phyloP scores from a whole-genome alignment of 1,284 basidiomycete species.

The Farysia itapuensis region DNA sequence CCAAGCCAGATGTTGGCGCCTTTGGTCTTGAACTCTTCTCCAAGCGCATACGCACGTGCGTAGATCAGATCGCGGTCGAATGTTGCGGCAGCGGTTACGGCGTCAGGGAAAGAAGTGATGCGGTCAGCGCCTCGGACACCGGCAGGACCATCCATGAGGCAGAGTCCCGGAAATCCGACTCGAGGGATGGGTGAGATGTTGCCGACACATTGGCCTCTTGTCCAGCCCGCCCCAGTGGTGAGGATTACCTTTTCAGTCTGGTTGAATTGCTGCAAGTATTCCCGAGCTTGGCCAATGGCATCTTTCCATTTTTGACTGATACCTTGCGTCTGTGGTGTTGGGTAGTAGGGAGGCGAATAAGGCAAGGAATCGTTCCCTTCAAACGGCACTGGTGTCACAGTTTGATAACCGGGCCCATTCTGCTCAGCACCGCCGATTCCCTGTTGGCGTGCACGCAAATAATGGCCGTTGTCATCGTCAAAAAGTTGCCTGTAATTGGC shows the following conservation, averaged over 20 bases:
- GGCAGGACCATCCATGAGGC: constrained; percentile 66
- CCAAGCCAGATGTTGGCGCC: constrained; percentile 75
- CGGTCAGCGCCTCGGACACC: constrained; percentile 65
- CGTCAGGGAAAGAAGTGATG: constrained; percentile 68
- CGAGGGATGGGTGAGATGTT: constrained; percentile 63
- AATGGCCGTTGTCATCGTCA: constrained; percentile 6
- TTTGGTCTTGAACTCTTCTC: constrained; percentile 75
- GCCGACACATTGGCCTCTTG: constrained; percentile 48
- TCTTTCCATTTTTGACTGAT: constrained; percentile 65
- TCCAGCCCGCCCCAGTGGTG: constrained; percentile 59
- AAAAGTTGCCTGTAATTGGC: constrained; percentile 25
- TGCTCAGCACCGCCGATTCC: constrained; percentile 28
- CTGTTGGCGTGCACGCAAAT: constrained; percentile 20
- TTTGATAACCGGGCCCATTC: constrained; percentile 30
- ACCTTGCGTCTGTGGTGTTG: constrained; percentile 34
- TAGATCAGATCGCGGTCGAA: constrained; percentile 73
- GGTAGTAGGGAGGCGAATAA: constrained; percentile 43
- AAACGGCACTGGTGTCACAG: constrained; percentile 24
- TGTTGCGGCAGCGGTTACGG: constrained; percentile 73
- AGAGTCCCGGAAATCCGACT: constrained; percentile 71
- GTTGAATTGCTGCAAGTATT: constrained; percentile 60
- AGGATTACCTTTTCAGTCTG: constrained; percentile 63
- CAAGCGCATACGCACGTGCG: constrained; percentile 73
- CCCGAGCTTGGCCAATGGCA: constrained; percentile 65
- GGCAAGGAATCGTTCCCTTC: constrained; percentile 41